Conservation (phyloP, 164 flowering plant species). For the Berberis vulgaris region DNA sequence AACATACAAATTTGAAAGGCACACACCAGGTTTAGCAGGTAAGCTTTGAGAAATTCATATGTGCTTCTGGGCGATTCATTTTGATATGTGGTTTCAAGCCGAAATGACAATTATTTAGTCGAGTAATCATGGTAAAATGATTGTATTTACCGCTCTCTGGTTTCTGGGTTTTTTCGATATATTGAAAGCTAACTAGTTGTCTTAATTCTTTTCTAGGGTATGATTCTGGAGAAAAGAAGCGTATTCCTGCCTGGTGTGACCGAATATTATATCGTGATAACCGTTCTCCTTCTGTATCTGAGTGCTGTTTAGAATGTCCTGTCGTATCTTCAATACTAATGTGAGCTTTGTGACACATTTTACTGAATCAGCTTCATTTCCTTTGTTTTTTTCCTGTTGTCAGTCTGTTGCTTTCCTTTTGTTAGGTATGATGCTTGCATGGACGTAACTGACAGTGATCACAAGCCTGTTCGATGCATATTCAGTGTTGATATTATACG, state of each 20-base stretch:
- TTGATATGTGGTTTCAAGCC: neutral
- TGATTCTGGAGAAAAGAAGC: constrained; percentile 98
- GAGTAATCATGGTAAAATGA: too few relatives aligned
- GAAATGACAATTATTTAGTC: neutral
- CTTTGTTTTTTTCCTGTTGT: neutral
- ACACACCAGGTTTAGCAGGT: constrained; percentile 89
- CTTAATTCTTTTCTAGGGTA: constrained; percentile 44
- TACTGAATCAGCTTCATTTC: neutral
- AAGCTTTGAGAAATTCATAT: constrained; percentile 1
- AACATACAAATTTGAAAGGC: constrained; percentile 90
- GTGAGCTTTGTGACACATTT: neutral
- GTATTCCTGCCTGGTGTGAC: constrained; percentile 47
- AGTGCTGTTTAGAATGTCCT: constrained; percentile 81
- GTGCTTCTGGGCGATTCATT: neutral
- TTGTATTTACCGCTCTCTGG: too few relatives aligned
- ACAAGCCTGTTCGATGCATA: constrained; percentile 6
- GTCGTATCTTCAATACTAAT: constrained; percentile 29
- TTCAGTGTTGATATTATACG: constrained; percentile 4
- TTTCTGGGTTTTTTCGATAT: too few relatives aligned
- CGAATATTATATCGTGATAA: constrained; percentile 3
- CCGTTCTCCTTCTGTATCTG: constrained; percentile 38
- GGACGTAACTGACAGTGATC: constrained; percentile 6
- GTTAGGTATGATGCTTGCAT: constrained; percentile 3
- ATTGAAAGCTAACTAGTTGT: too few relatives aligned
- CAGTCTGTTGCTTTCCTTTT: neutral